Evolutionary conservation across 352 stramenopile genomes (phyloP).

Genomic region (Blastocystis sp.): DNA sequence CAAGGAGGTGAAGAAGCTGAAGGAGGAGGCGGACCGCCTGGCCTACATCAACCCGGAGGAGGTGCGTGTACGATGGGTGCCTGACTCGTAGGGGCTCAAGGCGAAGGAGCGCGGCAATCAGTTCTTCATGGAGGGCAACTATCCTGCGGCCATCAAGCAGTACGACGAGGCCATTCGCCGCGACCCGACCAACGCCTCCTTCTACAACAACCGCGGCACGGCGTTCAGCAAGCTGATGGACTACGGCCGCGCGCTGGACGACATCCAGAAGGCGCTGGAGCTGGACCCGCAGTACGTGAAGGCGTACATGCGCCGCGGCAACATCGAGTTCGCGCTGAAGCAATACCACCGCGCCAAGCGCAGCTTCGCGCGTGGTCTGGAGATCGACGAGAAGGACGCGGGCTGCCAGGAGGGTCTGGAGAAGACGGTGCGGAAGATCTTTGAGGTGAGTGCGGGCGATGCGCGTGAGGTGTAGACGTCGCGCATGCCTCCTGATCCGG

Average conservation of each 20-base stretch:
- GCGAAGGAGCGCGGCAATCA: constrained; percentile 97
- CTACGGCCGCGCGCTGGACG: constrained; percentile 79
- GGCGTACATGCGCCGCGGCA: constrained; percentile 92
- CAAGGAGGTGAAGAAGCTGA: constrained; percentile 85
- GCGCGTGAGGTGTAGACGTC: constrained; percentile 75
- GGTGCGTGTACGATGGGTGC: constrained; percentile 29
- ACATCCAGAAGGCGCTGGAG: constrained; percentile 94
- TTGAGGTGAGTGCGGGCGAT: constrained; percentile 73
- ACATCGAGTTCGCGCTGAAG: constrained; percentile 99
- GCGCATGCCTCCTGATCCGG: constrained; percentile 87
- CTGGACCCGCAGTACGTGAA: constrained; percentile 98
- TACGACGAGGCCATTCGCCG: constrained; percentile 98
- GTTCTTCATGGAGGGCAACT: constrained; percentile 91
- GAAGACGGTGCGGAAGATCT: constrained; percentile 88
- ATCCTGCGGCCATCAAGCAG: constrained; percentile 84
- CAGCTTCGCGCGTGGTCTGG: constrained; percentile 90
- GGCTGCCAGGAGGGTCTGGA: constrained; percentile 90
- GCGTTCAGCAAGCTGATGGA: constrained; percentile 96
- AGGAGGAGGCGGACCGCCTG: constrained; percentile 81
- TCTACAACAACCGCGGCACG: constrained; percentile 95
- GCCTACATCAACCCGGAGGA: constrained; percentile 94
- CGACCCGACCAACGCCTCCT: constrained; percentile 91
- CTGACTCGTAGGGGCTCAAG: constrained; percentile 74
- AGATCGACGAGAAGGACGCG: constrained; percentile 87
- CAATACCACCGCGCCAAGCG: constrained; percentile 94